Evolutionary conservation across 129 eudicot species (phyloP).

Genomic region (Pittosporum tobira): DNA sequence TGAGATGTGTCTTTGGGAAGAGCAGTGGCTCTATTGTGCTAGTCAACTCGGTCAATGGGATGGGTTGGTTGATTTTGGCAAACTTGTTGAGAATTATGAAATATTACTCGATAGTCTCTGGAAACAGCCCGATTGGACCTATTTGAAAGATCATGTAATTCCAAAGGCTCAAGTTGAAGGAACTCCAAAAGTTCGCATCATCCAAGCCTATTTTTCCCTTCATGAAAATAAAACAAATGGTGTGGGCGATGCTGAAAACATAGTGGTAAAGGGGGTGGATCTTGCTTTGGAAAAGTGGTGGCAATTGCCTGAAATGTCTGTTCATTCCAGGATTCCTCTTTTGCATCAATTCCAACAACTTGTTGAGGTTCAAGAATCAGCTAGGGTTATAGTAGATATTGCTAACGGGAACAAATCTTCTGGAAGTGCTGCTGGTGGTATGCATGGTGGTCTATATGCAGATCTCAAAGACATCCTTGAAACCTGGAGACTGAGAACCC

Average conservation of each 20-base stretch:
- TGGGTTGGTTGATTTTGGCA: constrained; percentile 81
- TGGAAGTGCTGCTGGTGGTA: constrained; percentile 62
- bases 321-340: constrained; percentile 88
- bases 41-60: constrained; percentile 98
- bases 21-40: constrained; percentile 92
- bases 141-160: constrained; percentile 80
- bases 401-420: constrained; percentile 75
- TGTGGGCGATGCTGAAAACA: constrained; percentile 85
- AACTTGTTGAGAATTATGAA: constrained; percentile 84
- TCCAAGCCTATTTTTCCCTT: constrained; percentile 90
- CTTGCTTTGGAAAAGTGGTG: constrained; percentile 99
- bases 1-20: constrained; percentile 99
- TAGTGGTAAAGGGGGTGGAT: constrained; percentile 89
- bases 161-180: constrained; percentile 96
- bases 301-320: constrained; percentile 99
- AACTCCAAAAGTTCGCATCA: constrained; percentile 91
- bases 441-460: constrained; percentile 73
- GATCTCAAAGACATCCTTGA: constrained; percentile 98
- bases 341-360: constrained; percentile 95
- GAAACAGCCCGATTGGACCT: constrained; percentile 97
- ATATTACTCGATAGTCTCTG: constrained; percentile 89
- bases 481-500: constrained; percentile 96
- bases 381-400: constrained; percentile 72
- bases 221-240: constrained; percentile 88
- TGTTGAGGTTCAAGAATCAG: constrained; percentile 97